Conservation (phyloP, 83 land plant species). For the Picea abies region DNA sequence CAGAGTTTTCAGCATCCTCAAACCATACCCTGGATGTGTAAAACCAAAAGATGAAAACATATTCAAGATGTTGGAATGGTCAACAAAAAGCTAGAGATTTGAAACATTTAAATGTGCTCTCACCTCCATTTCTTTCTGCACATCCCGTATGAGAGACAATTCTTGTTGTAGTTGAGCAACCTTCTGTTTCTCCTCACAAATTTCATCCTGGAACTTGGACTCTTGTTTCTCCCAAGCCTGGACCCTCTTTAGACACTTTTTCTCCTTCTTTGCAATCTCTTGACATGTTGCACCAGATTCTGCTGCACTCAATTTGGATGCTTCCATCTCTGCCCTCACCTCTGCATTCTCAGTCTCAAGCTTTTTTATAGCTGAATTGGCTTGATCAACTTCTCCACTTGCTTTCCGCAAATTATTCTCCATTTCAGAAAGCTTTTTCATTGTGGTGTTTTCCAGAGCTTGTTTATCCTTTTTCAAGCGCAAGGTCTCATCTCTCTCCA, state of each 20-base stretch:
- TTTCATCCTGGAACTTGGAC: conserved; percentile 62
- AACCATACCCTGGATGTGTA: neutral
- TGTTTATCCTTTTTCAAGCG: conserved; percentile 63
- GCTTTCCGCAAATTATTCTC: conserved; percentile 73
- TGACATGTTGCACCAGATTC: conserved; percentile 57
- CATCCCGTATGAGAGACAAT: conserved; percentile 27
- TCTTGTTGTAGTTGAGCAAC: conserved; percentile 35
- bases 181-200: conserved; percentile 47
- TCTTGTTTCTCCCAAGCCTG: conserved; percentile 73
- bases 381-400: conserved; percentile 69
- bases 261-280: conserved; percentile 72
- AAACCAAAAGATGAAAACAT: neutral
- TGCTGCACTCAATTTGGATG: conserved; percentile 71
- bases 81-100: neutral
- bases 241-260: conserved; percentile 55
- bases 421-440: conserved; percentile 71
- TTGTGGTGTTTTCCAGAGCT: conserved; percentile 58
- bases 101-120: neutral
- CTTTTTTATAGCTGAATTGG: conserved; percentile 57
- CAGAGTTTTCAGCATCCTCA: neutral
- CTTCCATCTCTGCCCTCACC: conserved; percentile 81
- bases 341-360: conserved; percentile 87
- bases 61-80: neutral
- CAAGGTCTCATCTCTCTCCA: conserved; percentile 76
- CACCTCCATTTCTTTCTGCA: conserved; percentile 62